phyloP scores from a whole-genome alignment of 106 monocot genomes.

The Ottelia alismoides region DNA sequence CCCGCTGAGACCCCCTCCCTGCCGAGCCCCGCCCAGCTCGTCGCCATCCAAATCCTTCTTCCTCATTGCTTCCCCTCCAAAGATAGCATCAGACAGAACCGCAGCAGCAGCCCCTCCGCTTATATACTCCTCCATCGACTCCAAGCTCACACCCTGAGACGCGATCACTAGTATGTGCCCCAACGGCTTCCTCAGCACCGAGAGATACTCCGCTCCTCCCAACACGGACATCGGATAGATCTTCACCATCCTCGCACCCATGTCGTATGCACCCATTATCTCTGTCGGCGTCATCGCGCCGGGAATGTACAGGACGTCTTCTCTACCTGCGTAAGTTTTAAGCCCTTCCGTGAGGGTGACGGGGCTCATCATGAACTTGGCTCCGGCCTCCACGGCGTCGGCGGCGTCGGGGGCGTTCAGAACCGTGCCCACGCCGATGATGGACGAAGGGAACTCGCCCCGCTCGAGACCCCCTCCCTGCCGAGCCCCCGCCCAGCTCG shows the following conservation, averaged over 20 bases:
- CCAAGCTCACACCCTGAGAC: not conserved
- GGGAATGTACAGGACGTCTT: not conserved
- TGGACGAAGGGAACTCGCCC: constrained; percentile 37
- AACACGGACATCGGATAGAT: not conserved
- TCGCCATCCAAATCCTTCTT: not conserved
- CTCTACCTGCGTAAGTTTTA: not conserved
- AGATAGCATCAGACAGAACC: not conserved
- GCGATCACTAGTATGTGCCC: not conserved
- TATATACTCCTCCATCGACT: not conserved
- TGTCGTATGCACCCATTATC: not conserved
- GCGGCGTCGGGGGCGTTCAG: constrained; percentile 63
- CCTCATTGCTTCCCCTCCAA: not conserved
- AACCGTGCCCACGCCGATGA: constrained; percentile 84
- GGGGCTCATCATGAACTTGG: constrained; percentile 91
- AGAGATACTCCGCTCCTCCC: not conserved
- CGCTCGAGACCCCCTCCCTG: too few relatives aligned
- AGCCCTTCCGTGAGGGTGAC: constrained; percentile 35
- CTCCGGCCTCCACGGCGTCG: constrained; percentile 56
- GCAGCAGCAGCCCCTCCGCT: not conserved
- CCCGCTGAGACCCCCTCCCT: too few relatives aligned
- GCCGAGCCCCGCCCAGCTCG: too few relatives aligned
- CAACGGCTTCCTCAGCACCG: not conserved
- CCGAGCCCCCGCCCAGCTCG: too few relatives aligned
- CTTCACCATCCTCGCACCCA: not conserved
- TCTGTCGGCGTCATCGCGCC: not conserved